These are phyloP conservation scores for Crucibulum laeve DNA, from an alignment of 768 basidiomycete genomes.

Conservation along the genomic window DNA sequence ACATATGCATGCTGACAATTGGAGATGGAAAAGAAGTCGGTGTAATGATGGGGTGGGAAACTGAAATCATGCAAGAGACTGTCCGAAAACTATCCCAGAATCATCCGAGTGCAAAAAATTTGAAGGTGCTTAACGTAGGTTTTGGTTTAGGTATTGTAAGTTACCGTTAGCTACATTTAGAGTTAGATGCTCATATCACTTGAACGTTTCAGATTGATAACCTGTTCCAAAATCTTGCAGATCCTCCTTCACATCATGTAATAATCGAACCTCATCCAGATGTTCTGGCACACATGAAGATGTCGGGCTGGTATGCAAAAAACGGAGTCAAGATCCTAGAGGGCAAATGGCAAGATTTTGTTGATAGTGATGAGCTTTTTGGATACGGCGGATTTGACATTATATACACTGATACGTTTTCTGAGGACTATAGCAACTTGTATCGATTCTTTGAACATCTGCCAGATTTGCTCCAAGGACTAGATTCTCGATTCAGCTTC, in stretches of 20 bases:
- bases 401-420: constrained; percentile 91
- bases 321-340: constrained; percentile 76
- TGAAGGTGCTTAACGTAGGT: constrained; percentile 84
- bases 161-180: constrained; percentile 7
- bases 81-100: constrained; percentile 57
- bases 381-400: constrained; percentile 77
- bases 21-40: constrained; percentile 81
- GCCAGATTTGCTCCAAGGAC: constrained; percentile 69
- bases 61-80: constrained; percentile 79
- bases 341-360: constrained; percentile 92
- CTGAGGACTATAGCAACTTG: constrained; percentile 81
- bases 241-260: constrained; percentile 66
- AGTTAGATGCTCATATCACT: background rate
- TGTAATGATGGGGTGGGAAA: constrained; percentile 99
- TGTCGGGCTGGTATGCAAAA: constrained; percentile 74
- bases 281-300: constrained; percentile 78
- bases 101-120: constrained; percentile 42
- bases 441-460: constrained; percentile 77
- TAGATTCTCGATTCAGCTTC: constrained; percentile 85
- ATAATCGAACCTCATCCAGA: constrained; percentile 95
- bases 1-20: constrained; percentile 69
- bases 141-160: constrained; percentile 91
- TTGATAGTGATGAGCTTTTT: constrained; percentile 56
- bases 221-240: constrained; percentile 64
- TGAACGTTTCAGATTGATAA: constrained; percentile 69